These are phyloP conservation scores for Solanum chilense DNA, from an alignment of 257 asterid genomes.

Conservation along the genomic window DNA sequence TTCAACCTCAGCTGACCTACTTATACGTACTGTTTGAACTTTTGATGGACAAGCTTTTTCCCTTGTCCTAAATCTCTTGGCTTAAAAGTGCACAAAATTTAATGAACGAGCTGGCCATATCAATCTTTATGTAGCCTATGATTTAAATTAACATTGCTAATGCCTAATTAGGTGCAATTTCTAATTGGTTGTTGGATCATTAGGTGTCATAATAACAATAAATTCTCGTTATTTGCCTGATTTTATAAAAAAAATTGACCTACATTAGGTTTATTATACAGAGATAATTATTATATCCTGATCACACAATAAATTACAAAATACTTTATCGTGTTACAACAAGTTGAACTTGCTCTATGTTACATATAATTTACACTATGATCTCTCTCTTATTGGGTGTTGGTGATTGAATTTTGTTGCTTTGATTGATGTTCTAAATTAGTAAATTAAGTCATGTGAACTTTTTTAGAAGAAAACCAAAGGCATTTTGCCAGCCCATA, in stretches of 20 bases:
- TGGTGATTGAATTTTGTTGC: background rate
- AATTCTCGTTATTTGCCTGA: background rate
- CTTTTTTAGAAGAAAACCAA: background rate
- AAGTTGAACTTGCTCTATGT: background rate
- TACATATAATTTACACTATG: background rate
- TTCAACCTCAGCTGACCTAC: background rate
- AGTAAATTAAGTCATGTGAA: background rate
- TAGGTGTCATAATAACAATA: background rate
- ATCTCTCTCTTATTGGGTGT: background rate
- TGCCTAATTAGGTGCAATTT: background rate
- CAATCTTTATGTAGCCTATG: background rate
- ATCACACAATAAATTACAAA: background rate
- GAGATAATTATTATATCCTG: background rate
- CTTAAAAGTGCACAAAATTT: background rate
- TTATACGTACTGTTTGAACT: background rate
- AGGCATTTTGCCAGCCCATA: background rate
- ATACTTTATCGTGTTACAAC: background rate
- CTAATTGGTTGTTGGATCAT: background rate
- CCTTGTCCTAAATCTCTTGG: background rate
- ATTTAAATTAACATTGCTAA: background rate
- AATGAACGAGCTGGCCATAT: background rate
- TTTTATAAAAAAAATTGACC: accelerated
- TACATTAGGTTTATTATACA: background rate
- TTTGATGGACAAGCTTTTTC: background rate
- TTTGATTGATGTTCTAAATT: background rate